Evolutionary conservation across 768 basidiomycete genomes (phyloP).

Genomic region (Cystobasidium onofrii): DNA sequence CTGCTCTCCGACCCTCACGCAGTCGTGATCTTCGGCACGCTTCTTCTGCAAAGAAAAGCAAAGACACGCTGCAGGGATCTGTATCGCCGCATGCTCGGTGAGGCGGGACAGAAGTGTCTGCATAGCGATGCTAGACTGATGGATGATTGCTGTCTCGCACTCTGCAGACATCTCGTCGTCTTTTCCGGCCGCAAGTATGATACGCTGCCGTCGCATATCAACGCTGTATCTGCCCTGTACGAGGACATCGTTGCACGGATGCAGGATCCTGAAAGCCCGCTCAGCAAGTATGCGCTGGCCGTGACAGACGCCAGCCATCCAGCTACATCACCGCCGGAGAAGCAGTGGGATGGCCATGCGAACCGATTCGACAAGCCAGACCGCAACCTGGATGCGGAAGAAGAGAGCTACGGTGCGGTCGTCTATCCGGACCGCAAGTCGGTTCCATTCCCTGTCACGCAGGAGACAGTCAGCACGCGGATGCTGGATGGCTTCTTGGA

Average conservation of each 20-base stretch:
- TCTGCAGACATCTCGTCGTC: slow-evolving; percentile 38
- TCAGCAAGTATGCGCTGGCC: neutral
- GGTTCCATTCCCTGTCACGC: slow-evolving; percentile 6
- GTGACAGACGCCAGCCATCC: neutral
- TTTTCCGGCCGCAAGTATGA: slow-evolving; percentile 31
- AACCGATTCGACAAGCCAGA: slow-evolving; percentile 32
- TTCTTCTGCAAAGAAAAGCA: neutral
- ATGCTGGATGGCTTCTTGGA: slow-evolving; percentile 29
- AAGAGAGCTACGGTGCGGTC: slow-evolving; percentile 24
- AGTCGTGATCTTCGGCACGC: neutral
- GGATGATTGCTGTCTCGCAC: neutral
- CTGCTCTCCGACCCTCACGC: neutral
- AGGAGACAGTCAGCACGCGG: slow-evolving; percentile 9
- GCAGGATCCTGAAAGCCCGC: neutral
- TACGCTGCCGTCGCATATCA: slow-evolving; percentile 39
- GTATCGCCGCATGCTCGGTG: slow-evolving; percentile 6
- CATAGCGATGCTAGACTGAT: neutral
- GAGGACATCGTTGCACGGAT: slow-evolving; percentile 26
- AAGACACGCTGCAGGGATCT: slow-evolving; percentile 2
- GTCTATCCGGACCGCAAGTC: slow-evolving; percentile 18
- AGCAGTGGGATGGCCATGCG: slow-evolving; percentile 25
- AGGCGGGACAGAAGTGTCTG: too few species aligned
- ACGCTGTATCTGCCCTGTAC: slow-evolving; percentile 35
- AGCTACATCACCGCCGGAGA: neutral
- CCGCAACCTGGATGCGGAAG: neutral